Evolutionary conservation across 2,329 filamentous ascomycete species (phyloP), one percentile per base, ranked within the genome.

Genomic region (Aspergillus ruber): DNA sequence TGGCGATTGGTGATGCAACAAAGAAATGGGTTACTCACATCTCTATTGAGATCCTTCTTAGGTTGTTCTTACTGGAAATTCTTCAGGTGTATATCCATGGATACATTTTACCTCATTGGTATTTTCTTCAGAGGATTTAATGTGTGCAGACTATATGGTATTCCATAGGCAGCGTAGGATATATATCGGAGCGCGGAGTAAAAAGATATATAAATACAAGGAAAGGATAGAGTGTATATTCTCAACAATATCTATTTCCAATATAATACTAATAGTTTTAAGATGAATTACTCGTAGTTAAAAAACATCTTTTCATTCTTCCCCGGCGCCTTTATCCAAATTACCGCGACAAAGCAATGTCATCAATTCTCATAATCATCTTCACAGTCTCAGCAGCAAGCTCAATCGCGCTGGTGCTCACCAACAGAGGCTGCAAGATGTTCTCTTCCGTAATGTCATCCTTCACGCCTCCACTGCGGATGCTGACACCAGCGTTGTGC

Each of bases 351-450:
- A 84, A 65, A 45, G 79, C 80, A 69, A 84, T 82, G 63, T 84
- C 81, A 63, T 83, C 81, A 66, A 85, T 85, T 66, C 83, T 76
- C 64, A 86, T 73, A 65, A 85, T 84, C 89, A 95, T 93, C 83
- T 97, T 98, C 61, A 97, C 93, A 51, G 93, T 98, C 80, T 98
- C 93, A 6, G 91, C 90, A 25, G 93, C 93, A 70, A 98, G 73
- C 76, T 98, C 91, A 62, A 98, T 93, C 20, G 93, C 90, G 70
- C 91, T 97, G 48, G 93, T 98, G 79, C 90, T 95, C 53, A 98
- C 93, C 52, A 98, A 76, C 65, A 98, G 76, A 15, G 93, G 93
- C 76, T 98, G 93, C 66, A 98, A 77, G 47, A 98, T 93, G 56
- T 95, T 95, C 78, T 96, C 90, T 69, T 95, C 91, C 50, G 87